Evolutionary conservation across 2,329 filamentous ascomycete species (phyloP).

Genomic region (Clathrospora elynae): DNA sequence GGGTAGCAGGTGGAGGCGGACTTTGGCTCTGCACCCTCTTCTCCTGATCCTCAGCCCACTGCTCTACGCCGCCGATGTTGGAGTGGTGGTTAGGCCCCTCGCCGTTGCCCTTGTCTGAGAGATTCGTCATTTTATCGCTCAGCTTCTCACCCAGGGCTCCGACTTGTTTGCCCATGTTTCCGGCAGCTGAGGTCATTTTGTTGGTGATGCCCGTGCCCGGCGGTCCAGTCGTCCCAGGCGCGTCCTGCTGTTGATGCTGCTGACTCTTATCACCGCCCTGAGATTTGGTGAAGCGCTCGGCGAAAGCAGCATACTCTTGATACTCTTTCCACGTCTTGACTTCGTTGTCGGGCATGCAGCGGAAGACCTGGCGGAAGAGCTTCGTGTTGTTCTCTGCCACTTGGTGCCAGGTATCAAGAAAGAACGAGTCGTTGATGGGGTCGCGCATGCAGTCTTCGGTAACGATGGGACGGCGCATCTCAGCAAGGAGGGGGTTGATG

Average conservation of each 20-base stretch:
- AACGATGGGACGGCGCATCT: conserved; percentile 74
- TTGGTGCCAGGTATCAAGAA: conserved; percentile 84
- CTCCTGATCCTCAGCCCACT: conserved; percentile 50
- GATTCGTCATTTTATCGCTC: conserved; percentile 34
- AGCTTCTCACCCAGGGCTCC: conserved; percentile 39
- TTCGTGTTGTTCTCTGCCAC: conserved; percentile 95
- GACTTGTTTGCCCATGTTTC: conserved; percentile 31
- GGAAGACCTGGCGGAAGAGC: conserved; percentile 89
- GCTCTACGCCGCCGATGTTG: conserved; percentile 42
- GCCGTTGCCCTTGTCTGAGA: conserved; percentile 21
- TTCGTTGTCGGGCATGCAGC: conserved; percentile 95
- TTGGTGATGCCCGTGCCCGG: conserved; percentile 49
- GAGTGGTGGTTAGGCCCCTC: conserved; percentile 18
- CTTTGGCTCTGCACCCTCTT: conserved; percentile 26
- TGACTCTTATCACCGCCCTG: conserved; percentile 61
- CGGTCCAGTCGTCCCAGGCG: conserved; percentile 56
- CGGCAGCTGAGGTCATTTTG: conserved; percentile 29
- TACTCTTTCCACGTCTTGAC: conserved; percentile 94
- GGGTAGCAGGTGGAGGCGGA: conserved; percentile 6
- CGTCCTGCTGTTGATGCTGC: conserved; percentile 56
- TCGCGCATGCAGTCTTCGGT: conserved; percentile 94
- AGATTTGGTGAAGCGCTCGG: conserved; percentile 73
- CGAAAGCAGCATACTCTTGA: conserved; percentile 79
- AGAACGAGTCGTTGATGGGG: conserved; percentile 80
- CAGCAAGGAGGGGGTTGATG: conserved; percentile 60